Conservation (phyloP, 1,284 basidiomycete genomes). For the Malassezia furfur region DNA sequence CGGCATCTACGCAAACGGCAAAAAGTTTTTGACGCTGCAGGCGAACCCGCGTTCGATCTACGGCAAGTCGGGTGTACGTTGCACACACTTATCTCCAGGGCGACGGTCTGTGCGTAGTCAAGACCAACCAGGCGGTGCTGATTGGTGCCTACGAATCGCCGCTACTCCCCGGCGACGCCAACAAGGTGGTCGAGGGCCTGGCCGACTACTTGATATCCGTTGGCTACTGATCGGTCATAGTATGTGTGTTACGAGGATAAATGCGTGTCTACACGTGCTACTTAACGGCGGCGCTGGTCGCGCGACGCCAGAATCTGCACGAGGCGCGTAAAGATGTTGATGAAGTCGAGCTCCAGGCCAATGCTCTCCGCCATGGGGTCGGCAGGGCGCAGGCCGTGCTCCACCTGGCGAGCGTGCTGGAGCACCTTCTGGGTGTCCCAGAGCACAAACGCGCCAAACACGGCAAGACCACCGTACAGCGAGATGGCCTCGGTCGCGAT, state of each 20-base stretch:
- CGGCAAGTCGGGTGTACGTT: conserved; percentile 69
- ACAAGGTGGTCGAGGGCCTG: conserved; percentile 59
- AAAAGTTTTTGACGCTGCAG: conserved; percentile 70
- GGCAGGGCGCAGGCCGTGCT: conserved; percentile 59
- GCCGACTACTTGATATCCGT: conserved; percentile 42
- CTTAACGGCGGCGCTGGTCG: conserved; percentile 43
- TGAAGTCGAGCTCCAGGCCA: conserved; percentile 71
- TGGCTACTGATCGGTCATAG: conserved; percentile 25
- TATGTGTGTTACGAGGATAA: not conserved
- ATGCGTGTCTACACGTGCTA: not conserved
- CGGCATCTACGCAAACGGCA: conserved; percentile 63
- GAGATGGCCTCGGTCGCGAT: conserved; percentile 69
- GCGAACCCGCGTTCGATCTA: conserved; percentile 62
- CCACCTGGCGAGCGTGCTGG: conserved; percentile 63
- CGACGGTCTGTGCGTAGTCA: conserved; percentile 70
- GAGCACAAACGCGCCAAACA: conserved; percentile 76
- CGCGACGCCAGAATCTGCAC: conserved; percentile 65
- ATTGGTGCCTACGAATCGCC: conserved; percentile 69
- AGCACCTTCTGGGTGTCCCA: conserved; percentile 78
- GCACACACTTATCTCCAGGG: conserved; percentile 52
- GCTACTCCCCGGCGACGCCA: conserved; percentile 60
- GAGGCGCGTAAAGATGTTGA: conserved; percentile 63
- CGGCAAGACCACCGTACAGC: conserved; percentile 68
- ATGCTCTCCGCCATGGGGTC: conserved; percentile 70
- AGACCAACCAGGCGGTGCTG: conserved; percentile 79